A percentile compares a stretch with the other conserved stretches of the same genome.
phyloP scores from a whole-genome alignment of 23 red algal genomes.

The Gracilariopsis chorda region DNA sequence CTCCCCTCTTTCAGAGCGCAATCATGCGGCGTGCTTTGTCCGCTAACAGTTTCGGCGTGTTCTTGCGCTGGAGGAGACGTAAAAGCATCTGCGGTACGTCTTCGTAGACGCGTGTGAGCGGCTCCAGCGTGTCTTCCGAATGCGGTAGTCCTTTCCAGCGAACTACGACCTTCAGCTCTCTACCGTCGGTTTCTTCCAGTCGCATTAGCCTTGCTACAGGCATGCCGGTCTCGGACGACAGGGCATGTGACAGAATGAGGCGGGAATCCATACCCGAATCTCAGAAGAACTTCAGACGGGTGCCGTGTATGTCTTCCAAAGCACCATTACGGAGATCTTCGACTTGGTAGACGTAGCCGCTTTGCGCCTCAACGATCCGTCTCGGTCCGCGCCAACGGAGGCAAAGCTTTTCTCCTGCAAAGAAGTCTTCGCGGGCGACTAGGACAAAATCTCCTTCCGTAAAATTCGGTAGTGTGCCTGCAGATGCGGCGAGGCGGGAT shows the following conservation, averaged over 20 bases:
- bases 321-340: not conserved
- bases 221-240: not conserved
- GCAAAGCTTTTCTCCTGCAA: not conserved
- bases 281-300: not conserved
- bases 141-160: not conserved
- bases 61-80: not conserved
- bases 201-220: not conserved
- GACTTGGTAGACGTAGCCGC: not conserved
- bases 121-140: not conserved
- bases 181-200: not conserved
- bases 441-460: not conserved
- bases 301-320: not conserved
- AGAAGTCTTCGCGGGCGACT: not conserved
- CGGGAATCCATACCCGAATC: no score
- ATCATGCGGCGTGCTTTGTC: not conserved
- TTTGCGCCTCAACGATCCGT: not conserved
- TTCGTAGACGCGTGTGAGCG: not conserved
- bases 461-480: not conserved
- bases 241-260: not conserved
- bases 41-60: not conserved
- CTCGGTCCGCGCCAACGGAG: not conserved
- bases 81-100: not conserved
- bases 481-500: not conserved
- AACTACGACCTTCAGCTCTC: not conserved
- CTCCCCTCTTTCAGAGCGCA: not conserved